phyloP scores from a whole-genome alignment of 2,329 filamentous ascomycete species.

The Aspergillus nomiae region DNA sequence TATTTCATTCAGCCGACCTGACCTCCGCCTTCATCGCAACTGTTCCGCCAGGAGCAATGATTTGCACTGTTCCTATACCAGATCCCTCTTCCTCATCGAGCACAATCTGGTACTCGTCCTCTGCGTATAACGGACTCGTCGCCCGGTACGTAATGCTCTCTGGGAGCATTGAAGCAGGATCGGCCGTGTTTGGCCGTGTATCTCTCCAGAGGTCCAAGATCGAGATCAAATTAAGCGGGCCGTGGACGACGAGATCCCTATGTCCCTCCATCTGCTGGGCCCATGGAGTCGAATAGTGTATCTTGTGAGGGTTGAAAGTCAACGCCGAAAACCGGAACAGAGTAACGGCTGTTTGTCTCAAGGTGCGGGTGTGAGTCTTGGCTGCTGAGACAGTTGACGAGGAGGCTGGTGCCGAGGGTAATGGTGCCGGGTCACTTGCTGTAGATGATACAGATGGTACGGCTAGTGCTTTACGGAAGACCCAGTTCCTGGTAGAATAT shows the following conservation, averaged over 20 bases:
- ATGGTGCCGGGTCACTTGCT: slow-evolving; percentile 4
- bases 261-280: slow-evolving; percentile 47
- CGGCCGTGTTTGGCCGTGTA: slow-evolving; percentile 24
- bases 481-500: slow-evolving; percentile 41
- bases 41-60: slow-evolving; percentile 32
- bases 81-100: slow-evolving; percentile 38
- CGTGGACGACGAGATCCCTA: slow-evolving; percentile 46
- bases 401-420: slow-evolving; percentile 17
- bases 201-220: slow-evolving; percentile 50
- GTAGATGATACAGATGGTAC: slow-evolving; percentile 14
- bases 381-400: slow-evolving; percentile 24
- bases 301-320: slow-evolving; percentile 49
- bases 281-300: slow-evolving; percentile 48
- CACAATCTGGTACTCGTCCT: slow-evolving; percentile 49
- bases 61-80: slow-evolving; percentile 34
- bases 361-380: slow-evolving; percentile 33
- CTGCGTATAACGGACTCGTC: slow-evolving; percentile 53
- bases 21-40: slow-evolving; percentile 45
- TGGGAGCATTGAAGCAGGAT: slow-evolving; percentile 35
- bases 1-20: slow-evolving; percentile 2
- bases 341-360: slow-evolving; percentile 41
- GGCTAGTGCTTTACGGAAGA: slow-evolving; percentile 45
- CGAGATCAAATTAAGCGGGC: slow-evolving; percentile 46
- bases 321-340: slow-evolving; percentile 49
- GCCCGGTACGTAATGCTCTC: slow-evolving; percentile 51